A percentile compares a stretch with the other conserved stretches of the same genome.
Evolutionary conservation across 225 moss, liverwort and hornwort species (phyloP).

Genomic region (Rhytidiadelphus loreus): DNA sequence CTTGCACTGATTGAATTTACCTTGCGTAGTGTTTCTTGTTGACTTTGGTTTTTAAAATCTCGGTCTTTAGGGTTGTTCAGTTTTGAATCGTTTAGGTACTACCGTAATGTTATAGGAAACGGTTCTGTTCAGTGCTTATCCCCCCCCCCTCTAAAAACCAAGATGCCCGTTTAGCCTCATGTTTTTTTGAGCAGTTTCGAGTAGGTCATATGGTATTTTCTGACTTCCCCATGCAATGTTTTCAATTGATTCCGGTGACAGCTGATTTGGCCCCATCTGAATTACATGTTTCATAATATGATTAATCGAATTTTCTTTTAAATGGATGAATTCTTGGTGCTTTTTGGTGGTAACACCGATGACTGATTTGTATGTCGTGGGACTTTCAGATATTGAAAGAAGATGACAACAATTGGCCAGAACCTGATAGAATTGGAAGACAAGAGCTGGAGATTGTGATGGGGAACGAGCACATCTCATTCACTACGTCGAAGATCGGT

Average conservation of each 20-base stretch:
- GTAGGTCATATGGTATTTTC: background rate
- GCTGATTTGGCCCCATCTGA: too few species aligned
- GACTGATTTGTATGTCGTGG: background rate
- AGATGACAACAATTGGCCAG: slow-evolving; percentile 55
- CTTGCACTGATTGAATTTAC: background rate
- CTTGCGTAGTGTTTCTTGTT: background rate
- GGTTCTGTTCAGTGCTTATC: background rate
- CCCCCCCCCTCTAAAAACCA: background rate
- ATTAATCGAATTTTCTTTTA: background rate
- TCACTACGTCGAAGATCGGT: slow-evolving; percentile 92
- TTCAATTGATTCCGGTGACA: background rate
- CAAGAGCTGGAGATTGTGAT: slow-evolving; percentile 97
- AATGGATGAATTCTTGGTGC: background rate
- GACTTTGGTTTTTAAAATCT: background rate
- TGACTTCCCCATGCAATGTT: background rate
- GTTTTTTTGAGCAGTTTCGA: background rate
- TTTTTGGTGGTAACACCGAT: background rate
- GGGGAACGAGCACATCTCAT: slow-evolving; percentile 95
- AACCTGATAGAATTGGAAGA: slow-evolving; percentile 83
- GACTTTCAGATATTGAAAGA: slow-evolving; percentile 25
- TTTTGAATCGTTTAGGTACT: background rate
- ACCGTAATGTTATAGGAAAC: background rate
- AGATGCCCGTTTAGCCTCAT: background rate
- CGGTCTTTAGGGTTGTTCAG: background rate
- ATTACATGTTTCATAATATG: background rate